phyloP scores from a whole-genome alignment of 352 stramenopile genomes.

The Globisporangium radiosum region DNA sequence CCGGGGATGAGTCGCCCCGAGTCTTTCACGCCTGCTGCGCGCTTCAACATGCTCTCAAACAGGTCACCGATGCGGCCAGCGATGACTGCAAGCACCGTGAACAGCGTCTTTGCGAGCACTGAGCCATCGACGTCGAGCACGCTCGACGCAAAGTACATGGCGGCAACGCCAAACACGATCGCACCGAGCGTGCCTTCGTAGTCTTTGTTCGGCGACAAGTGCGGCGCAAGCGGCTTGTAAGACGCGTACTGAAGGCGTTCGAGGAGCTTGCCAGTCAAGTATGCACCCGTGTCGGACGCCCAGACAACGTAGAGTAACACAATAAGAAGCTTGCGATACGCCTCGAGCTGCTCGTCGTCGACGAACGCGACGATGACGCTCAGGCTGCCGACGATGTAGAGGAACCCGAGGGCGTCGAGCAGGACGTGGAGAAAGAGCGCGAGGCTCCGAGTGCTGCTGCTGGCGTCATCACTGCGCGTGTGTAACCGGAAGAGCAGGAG shows the following conservation, averaged over 20 bases:
- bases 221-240: constrained; percentile 81
- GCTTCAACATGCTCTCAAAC: constrained; percentile 94
- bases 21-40: constrained; percentile 93
- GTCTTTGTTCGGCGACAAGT: constrained; percentile 94
- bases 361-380: constrained; percentile 60
- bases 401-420: constrained; percentile 57
- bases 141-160: constrained; percentile 75
- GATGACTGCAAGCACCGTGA: constrained; percentile 89
- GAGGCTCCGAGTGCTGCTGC: background rate
- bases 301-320: constrained; percentile 68
- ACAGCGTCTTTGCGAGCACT: constrained; percentile 66
- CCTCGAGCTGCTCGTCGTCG: constrained; percentile 44
- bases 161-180: constrained; percentile 70
- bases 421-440: constrained; percentile 34
- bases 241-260: constrained; percentile 79
- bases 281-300: constrained; percentile 90
- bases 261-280: constrained; percentile 89
- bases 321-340: constrained; percentile 59
- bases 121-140: constrained; percentile 75
- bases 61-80: constrained; percentile 92
- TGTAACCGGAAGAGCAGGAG: constrained; percentile 47
- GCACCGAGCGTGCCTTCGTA: constrained; percentile 92
- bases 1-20: constrained; percentile 94
- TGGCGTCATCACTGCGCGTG: constrained; percentile 8
- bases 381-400: constrained; percentile 65